Evolutionary conservation across 768 basidiomycete species (phyloP), one percentile per base, ranked within the genome.

Genomic region (Leccinum subtestaceum): DNA sequence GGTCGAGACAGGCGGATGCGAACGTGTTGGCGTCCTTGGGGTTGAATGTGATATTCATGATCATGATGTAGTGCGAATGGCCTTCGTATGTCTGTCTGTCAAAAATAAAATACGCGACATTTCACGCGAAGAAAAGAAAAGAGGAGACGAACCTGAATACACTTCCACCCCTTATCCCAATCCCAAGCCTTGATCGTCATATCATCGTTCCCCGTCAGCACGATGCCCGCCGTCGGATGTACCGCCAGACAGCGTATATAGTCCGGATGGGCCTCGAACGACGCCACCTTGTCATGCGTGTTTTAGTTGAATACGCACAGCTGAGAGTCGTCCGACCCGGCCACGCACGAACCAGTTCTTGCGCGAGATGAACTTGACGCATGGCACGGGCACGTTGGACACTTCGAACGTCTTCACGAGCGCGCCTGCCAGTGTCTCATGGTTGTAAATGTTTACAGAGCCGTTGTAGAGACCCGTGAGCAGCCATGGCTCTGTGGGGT

Each of bases 141-240:
- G 29, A 4, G 46, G 5, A 15, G 43, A 73, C 83, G 60, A 61
- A 93, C 94, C 83, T 98, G 95, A 49, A 94, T 88, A 72, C 93
- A 93, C 73, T 95, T 90, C 97, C 97, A 98, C 56, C 88, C 87
- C 78, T 98, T 96, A 63, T 99, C 97, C 97, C 96, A 98, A 72
- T 99, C 94, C 97, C 97, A 99, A 59, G 94, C 93, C 75, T 96
- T 97, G 80, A 99, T 95, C 31, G 95, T 94, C 95, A 98, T 97
- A 74, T 99, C 97, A 71, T 99, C 97, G 67, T 90, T 92, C 23
- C 96, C 97, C 0, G 96, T 99, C 43, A 99, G 78, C 9, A 98
- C 91, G 60, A 99, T 86, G 74, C 87, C 86, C 59, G 92, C 84
- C 1, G 92, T 90, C 6, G 97, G 97, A 67, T 99, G 97, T 1